Percentiles rank a stretch among this genome's conserved stretches.
Evolutionary conservation across 208 protist genomes (phyloP).

Genomic region (Crithidia acanthocephali): DNA sequence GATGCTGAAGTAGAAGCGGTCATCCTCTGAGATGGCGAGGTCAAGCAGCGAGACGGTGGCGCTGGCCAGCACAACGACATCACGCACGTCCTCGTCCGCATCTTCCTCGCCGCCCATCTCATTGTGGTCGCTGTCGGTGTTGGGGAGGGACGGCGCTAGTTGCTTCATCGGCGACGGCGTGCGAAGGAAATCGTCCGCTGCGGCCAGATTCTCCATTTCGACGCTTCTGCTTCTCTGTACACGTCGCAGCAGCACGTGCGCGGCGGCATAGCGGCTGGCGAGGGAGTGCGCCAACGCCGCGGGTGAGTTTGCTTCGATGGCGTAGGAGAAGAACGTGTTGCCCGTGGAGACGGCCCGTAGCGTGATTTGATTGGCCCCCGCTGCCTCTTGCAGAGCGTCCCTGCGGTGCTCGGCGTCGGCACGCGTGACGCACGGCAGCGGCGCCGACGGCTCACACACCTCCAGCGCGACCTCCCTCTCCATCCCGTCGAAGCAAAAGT

Average conservation of each 20-base stretch:
- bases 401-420: not conserved
- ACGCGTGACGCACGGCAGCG: not conserved
- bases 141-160: not conserved
- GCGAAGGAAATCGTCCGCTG: not conserved
- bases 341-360: not conserved
- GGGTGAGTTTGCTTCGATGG: constrained; percentile 11
- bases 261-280: constrained; percentile 22
- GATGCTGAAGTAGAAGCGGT: constrained; percentile 32
- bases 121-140: not conserved
- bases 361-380: not conserved
- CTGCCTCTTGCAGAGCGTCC: not conserved
- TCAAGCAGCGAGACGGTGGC: constrained; percentile 40
- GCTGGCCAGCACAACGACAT: constrained; percentile 35
- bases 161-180: not conserved
- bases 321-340: constrained; percentile 25
- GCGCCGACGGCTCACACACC: constrained; percentile 6
- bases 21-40: constrained; percentile 22
- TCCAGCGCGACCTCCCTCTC: constrained; percentile 30
- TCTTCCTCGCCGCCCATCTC: not conserved
- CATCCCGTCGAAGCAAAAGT: constrained; percentile 37
- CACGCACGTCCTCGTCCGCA: not conserved
- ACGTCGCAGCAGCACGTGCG: constrained; percentile 34
- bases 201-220: not conserved
- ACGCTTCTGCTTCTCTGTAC: no score
- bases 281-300: constrained; percentile 18